These are phyloP conservation scores for Mesostigma viride DNA, from an alignment of 139 green algal genomes.

Conservation along the genomic window DNA sequence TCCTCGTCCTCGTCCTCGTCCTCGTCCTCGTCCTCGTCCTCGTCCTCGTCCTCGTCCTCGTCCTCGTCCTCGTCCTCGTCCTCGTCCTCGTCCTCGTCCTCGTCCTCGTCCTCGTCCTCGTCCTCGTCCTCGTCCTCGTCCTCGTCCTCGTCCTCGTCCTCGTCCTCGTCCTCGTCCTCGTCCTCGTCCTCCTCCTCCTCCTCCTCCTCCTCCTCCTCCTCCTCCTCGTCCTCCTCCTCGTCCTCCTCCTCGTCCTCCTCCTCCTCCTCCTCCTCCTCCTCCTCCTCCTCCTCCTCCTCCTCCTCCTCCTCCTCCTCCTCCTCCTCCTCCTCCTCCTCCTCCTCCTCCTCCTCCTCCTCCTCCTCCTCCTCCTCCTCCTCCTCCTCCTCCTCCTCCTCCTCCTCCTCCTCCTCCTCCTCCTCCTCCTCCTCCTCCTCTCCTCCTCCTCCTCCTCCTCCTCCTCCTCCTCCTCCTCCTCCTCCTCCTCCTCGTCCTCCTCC, in stretches of 20 bases:
- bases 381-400: slow-evolving; percentile 14
- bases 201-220: slow-evolving; percentile 1
- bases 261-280: slow-evolving; percentile 13
- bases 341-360: slow-evolving; percentile 7
- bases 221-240: slow-evolving; percentile 3
- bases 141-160: too few species aligned
- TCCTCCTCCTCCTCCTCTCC: background rate
- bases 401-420: slow-evolving; percentile 11
- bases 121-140: too few species aligned
- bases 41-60: too few species aligned
- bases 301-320: slow-evolving; percentile 15
- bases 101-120: too few species aligned
- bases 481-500: too few species aligned
- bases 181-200: background rate
- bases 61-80: too few species aligned
- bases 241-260: background rate
- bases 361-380: slow-evolving; percentile 12
- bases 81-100: too few species aligned
- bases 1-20: too few species aligned
- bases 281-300: slow-evolving; percentile 12
- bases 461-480: slow-evolving; percentile 3
- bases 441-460: background rate
- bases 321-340: slow-evolving; percentile 4
- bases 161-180: background rate
- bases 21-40: too few species aligned